These are phyloP conservation scores for Catenaria anguillulae DNA, from an alignment of 371 early-diverging fungal species.

Conservation along the genomic window DNA sequence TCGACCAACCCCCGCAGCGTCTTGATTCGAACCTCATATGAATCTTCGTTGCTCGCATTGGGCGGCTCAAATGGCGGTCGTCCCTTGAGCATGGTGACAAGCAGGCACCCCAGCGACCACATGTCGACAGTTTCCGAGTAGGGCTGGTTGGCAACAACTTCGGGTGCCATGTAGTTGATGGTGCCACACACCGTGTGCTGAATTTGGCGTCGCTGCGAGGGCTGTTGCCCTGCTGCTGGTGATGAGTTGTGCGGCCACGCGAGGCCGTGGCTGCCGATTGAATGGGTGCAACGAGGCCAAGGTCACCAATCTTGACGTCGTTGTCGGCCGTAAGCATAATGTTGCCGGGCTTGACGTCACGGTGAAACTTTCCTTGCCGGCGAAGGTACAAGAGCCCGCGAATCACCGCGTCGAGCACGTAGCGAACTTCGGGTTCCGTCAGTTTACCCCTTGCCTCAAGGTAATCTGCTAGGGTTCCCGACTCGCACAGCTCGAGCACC, in stretches of 20 bases:
- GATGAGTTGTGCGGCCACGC: too few relatives aligned
- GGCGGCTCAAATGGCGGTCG: slow-evolving; percentile 44
- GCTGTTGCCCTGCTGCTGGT: neutral
- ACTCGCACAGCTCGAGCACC: slow-evolving; percentile 52
- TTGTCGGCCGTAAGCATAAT: slow-evolving; percentile 37
- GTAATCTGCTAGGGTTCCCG: slow-evolving; percentile 50
- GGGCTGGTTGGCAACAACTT: slow-evolving; percentile 11
- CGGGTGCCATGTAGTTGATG: slow-evolving; percentile 60
- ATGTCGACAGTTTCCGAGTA: slow-evolving; percentile 45
- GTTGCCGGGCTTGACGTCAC: slow-evolving; percentile 59
- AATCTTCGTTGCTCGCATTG: too few relatives aligned
- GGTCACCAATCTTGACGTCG: slow-evolving; percentile 58
- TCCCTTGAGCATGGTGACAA: slow-evolving; percentile 46
- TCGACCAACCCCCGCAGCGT: too few relatives aligned
- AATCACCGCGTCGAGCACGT: slow-evolving; percentile 34
- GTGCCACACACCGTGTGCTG: slow-evolving; percentile 60
- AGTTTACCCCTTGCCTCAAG: slow-evolving; percentile 25
- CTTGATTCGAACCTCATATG: too few relatives aligned
- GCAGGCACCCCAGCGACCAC: slow-evolving; percentile 47
- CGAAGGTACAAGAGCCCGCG: slow-evolving; percentile 42
- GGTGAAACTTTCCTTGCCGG: slow-evolving; percentile 40
- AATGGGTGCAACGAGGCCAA: slow-evolving; percentile 35
- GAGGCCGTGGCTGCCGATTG: slow-evolving; percentile 4
- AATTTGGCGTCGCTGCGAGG: slow-evolving; percentile 13
- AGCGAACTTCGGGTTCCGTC: slow-evolving; percentile 34